phyloP scores from a whole-genome alignment of 2,329 filamentous ascomycete species.

The Chaetomium olivaceum region DNA sequence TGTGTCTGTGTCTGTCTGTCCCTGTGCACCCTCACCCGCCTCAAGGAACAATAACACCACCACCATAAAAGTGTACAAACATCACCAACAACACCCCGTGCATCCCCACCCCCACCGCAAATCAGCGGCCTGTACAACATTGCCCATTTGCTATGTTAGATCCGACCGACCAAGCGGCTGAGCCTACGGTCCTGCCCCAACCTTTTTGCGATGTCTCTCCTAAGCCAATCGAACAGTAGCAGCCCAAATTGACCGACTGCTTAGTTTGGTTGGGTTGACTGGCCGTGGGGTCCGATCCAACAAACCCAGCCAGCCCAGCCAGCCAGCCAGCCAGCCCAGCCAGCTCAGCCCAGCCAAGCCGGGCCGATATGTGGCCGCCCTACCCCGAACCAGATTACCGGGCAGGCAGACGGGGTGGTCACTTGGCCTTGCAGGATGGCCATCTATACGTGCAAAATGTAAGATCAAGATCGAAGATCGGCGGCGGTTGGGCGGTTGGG shows the following conservation, averaged over 20 bases:
- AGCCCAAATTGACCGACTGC: too few relatives aligned
- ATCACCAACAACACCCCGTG: neutral
- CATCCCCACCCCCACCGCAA: too few relatives aligned
- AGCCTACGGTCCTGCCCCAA: neutral
- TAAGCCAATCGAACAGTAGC: too few relatives aligned
- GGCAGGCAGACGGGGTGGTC: too few relatives aligned
- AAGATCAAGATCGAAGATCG: neutral
- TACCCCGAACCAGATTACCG: too few relatives aligned
- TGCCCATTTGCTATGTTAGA: too few relatives aligned
- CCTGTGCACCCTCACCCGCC: neutral
- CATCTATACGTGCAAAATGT: neutral
- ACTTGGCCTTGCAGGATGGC: neutral
- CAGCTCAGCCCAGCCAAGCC: too few relatives aligned
- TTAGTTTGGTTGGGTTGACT: too few relatives aligned
- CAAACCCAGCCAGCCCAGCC: neutral
- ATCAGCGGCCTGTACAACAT: neutral
- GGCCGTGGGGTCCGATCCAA: neutral
- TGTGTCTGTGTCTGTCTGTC: neutral
- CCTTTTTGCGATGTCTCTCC: too few relatives aligned
- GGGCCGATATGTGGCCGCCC: too few relatives aligned
- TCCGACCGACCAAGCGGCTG: neutral
- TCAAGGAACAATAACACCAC: too few relatives aligned
- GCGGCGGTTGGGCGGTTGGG: neutral
- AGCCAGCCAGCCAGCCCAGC: neutral
- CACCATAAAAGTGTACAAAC: conserved; percentile 2